These are phyloP conservation scores for Solanum virginianum DNA, from an alignment of 257 asterid species.

Conservation along the genomic window DNA sequence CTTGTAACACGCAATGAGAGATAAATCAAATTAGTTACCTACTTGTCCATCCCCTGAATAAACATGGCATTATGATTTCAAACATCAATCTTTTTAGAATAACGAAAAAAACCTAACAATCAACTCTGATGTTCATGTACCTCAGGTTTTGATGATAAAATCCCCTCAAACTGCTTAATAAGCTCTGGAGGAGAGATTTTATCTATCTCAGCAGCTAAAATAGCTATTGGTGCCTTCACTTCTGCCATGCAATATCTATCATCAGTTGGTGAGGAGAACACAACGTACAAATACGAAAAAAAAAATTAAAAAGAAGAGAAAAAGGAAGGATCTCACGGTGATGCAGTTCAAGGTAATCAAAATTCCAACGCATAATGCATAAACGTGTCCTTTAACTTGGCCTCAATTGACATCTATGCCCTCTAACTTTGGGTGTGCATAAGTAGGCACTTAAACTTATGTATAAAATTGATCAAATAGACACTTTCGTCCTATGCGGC, in stretches of 20 bases:
- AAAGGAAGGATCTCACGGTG: background rate
- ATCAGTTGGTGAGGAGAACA: background rate
- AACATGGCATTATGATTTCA: background rate
- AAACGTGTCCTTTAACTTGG: no score
- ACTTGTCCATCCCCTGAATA: background rate
- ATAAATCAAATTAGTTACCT: background rate
- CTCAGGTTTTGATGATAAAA: constrained; percentile 39
- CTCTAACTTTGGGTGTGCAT: no score
- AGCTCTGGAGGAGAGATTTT: constrained; percentile 36
- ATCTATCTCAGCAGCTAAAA: constrained; percentile 57
- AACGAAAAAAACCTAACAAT: background rate
- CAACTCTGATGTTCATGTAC: constrained; percentile 7
- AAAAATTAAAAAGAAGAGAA: background rate
- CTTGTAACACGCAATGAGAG: background rate
- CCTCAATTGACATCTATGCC: no score
- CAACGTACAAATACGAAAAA: background rate
- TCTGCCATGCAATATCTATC: constrained; percentile 19
- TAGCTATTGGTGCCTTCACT: constrained; percentile 38
- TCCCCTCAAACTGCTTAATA: constrained; percentile 31
- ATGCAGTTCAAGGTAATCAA: background rate
- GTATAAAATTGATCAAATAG: no score
- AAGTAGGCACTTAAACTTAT: no score
- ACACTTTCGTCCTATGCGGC: no score
- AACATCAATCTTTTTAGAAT: background rate
- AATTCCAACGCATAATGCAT: no score